Base-by-base conservation (phyloP, 2,329 filamentous ascomycete genomes). In the Arthroderma sp. region DNA sequence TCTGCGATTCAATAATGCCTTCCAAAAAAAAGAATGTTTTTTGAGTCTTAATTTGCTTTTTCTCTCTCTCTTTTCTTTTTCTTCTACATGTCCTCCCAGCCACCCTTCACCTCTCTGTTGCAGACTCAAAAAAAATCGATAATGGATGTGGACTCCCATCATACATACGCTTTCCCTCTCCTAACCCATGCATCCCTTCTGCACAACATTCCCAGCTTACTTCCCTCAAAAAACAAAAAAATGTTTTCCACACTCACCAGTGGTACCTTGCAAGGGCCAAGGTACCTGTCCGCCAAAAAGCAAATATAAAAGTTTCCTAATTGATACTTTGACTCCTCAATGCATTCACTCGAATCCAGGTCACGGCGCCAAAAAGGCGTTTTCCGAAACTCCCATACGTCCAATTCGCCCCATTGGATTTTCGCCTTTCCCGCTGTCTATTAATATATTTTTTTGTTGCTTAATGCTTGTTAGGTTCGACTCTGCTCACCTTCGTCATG, bases 151-250 rank as follows among this genome's bases (percentile, higher is more conserved):
- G 15, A 22, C 15, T 27, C 36, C 40, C 31, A 36, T 15, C 32
- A 31, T 34, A 11, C 11, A 8, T 34, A 11, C 32, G 9, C 36
- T 22, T 36, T 36, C 34, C 40, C 36, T 31, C 31, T 29, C 40
- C 27, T 27, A 43, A 43, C 15, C 40, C 40, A 36, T 43, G 40
- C 40, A 43, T 4, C 15, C 15, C 36, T 11, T 36, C 32, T 36
- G 40, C 40, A 43, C 33, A 33, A 43, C 40, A 43, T 43, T 34
- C 40, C 8, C 27, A 11, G 34, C 40, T 36, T 28, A 33, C 31
- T 36, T 33, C 40, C 40, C 40, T 43, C 36, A 43, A 43, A 36
- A 43, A 42, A 15, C 7, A 43, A 36, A 43, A 42, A 15, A 7
- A 43, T 43, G 32, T 33, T 36, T n/a, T 29, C 40, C 29, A 27